Evolutionary conservation across 2,329 filamentous ascomycete species (phyloP).

Genomic region (Cladosporium sp.): DNA sequence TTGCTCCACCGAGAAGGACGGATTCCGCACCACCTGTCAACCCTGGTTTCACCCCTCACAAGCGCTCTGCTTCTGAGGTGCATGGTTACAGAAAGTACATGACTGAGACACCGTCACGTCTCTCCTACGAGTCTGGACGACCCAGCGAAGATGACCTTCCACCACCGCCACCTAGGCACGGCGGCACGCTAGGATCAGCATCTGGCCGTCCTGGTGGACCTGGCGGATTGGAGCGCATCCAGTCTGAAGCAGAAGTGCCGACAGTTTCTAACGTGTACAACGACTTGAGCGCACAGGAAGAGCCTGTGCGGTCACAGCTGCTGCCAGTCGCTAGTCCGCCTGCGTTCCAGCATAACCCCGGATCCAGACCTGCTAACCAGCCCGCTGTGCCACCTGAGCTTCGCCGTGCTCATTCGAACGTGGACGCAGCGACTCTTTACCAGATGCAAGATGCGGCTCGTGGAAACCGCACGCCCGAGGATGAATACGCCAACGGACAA

Average conservation of each 20-base stretch:
- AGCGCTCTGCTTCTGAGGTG: slow-evolving; percentile 47
- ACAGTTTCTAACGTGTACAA: slow-evolving; percentile 38
- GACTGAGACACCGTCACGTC: slow-evolving; percentile 35
- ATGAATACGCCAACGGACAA: slow-evolving; percentile 19
- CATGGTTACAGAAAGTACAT: slow-evolving; percentile 41
- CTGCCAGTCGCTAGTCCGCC: slow-evolving; percentile 76
- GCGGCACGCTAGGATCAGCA: slow-evolving; percentile 19
- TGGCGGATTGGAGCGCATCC: slow-evolving; percentile 49
- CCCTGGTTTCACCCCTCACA: slow-evolving; percentile 34
- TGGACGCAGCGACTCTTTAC: slow-evolving; percentile 75
- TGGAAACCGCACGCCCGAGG: slow-evolving; percentile 26
- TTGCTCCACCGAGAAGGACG: slow-evolving; percentile 33
- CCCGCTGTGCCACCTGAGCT: slow-evolving; percentile 73
- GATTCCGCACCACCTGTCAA: slow-evolving; percentile 39
- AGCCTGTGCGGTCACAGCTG: slow-evolving; percentile 36
- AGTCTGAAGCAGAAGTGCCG: slow-evolving; percentile 54
- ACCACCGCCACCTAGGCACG: slow-evolving; percentile 37
- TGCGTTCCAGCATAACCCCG: slow-evolving; percentile 69
- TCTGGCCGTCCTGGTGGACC: slow-evolving; percentile 19
- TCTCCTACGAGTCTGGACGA: slow-evolving; percentile 33
- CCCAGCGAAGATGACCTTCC: slow-evolving; percentile 31
- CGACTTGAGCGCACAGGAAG: slow-evolving; percentile 5
- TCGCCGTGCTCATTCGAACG: slow-evolving; percentile 73
- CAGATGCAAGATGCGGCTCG: slow-evolving; percentile 67
- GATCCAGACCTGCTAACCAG: slow-evolving; percentile 62